phyloP scores from a whole-genome alignment of 2,329 filamentous ascomycete genomes.

The Plectosphaerella cucumerina region DNA sequence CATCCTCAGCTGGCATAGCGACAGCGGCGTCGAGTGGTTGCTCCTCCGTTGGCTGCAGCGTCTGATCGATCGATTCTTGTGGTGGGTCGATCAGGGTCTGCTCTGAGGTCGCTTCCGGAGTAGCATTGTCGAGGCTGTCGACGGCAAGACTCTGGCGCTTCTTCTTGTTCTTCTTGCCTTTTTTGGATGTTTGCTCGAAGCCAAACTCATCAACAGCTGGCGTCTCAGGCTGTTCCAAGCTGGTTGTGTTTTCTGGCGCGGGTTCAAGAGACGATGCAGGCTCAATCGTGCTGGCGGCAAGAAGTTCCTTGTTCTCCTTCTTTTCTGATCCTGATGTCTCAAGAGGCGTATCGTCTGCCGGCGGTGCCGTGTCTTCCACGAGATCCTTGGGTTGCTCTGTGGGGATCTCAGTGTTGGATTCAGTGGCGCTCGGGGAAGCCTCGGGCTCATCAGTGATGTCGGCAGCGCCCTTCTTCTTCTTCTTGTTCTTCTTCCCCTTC shows the following conservation, averaged over 20 bases:
- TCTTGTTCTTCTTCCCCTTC: conserved; percentile 16
- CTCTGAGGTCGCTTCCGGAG: not conserved
- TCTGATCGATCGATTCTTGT: not conserved
- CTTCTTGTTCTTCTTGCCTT: conserved; percentile 29
- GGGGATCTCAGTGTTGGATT: not conserved
- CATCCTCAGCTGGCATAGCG: not conserved
- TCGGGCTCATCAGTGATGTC: not conserved
- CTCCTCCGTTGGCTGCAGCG: no score
- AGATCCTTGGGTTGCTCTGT: not conserved
- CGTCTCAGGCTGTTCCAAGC: not conserved
- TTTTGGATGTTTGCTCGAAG: conserved; percentile 15
- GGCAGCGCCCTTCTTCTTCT: conserved; percentile 5
- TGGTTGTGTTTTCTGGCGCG: not conserved
- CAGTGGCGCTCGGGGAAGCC: not conserved
- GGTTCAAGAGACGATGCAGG: not conserved
- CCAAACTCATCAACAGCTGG: conserved; percentile 1
- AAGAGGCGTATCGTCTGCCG: not conserved
- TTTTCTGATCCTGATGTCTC: conserved; percentile 1
- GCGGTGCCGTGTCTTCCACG: not conserved
- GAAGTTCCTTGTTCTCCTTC: conserved; percentile 17
- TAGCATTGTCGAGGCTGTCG: conserved; percentile 2
- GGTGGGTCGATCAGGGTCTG: not conserved
- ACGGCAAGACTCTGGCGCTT: conserved; percentile 10
- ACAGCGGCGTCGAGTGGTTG: no score
- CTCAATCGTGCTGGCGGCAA: conserved; percentile 2